Evolutionary conservation across 352 stramenopile genomes (phyloP).

Genomic region (Globisporangium parvum): DNA sequence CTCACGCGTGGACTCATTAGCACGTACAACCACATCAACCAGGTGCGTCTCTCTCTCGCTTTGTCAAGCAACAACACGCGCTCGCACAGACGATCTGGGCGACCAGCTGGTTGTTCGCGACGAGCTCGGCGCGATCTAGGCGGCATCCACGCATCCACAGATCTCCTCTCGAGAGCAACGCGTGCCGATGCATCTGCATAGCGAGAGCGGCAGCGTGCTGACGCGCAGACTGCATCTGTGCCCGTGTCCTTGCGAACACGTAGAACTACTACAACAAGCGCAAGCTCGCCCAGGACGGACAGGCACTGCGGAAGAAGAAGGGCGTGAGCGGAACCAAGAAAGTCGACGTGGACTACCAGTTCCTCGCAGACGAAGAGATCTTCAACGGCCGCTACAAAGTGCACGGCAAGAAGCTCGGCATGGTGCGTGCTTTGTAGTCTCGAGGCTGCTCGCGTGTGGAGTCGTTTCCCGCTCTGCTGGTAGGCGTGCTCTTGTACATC

Average conservation of each 20-base stretch:
- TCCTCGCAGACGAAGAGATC: slow-evolving; percentile 54
- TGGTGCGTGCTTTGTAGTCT: slow-evolving; percentile 21
- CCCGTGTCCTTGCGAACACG: slow-evolving; percentile 1
- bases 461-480: slow-evolving; percentile 5
- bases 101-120: slow-evolving; percentile 3
- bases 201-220: neutral
- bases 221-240: slow-evolving; percentile 6
- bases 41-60: slow-evolving; percentile 26
- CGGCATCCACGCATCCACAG: neutral
- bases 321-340: slow-evolving; percentile 23
- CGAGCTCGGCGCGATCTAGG: slow-evolving; percentile 1
- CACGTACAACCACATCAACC: slow-evolving; percentile 97
- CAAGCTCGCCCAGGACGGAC: slow-evolving; percentile 44
- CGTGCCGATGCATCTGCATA: neutral
- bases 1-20: slow-evolving; percentile 92
- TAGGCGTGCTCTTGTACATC: neutral
- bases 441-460: neutral
- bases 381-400: slow-evolving; percentile 81
- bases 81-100: neutral
- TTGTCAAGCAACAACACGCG: neutral
- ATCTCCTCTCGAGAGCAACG: neutral
- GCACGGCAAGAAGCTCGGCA: slow-evolving; percentile 58
- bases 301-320: slow-evolving; percentile 59
- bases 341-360: slow-evolving; percentile 46
- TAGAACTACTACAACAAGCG: slow-evolving; percentile 83